These are phyloP conservation scores for Torulaspora maleeae DNA, from an alignment of 805 yeast genomes.

Conservation along the genomic window DNA sequence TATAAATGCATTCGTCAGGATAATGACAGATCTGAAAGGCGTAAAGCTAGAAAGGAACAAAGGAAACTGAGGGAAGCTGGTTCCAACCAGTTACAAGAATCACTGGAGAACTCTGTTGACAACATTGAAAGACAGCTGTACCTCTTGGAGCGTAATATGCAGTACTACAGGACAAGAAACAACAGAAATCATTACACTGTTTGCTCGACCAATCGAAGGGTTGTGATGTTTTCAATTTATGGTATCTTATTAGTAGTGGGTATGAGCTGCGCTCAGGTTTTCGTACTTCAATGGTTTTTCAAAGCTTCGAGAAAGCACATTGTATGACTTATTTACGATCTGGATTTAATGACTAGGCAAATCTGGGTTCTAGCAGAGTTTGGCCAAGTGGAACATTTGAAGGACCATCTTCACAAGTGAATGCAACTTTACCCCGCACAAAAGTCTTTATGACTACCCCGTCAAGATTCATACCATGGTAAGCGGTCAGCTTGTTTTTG, in stretches of 20 bases:
- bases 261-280: conserved; percentile 66
- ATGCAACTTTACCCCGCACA: conserved; percentile 70
- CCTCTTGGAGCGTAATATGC: conserved; percentile 54
- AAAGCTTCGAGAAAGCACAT: conserved; percentile 64
- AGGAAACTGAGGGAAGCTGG: conserved; percentile 16
- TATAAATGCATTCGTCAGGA: conserved; percentile 32
- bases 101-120: conserved; percentile 42
- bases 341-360: conserved; percentile 5
- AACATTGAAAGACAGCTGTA: conserved; percentile 57
- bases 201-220: conserved; percentile 57
- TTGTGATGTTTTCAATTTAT: conserved; percentile 59
- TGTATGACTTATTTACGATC: conserved; percentile 32
- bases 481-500: conserved; percentile 87
- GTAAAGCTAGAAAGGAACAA: conserved; percentile 34
- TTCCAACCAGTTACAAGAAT: conserved; percentile 24
- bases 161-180: conserved; percentile 85
- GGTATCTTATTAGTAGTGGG: conserved; percentile 61
- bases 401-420: conserved; percentile 49
- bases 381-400: conserved; percentile 54
- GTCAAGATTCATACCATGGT: conserved; percentile 59
- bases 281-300: conserved; percentile 66
- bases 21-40: conserved; percentile 59
- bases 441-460: conserved; percentile 81
- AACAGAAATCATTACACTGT: conserved; percentile 83
- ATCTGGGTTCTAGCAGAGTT: conserved; percentile 57